Evolutionary conservation across 2,329 filamentous ascomycete genomes (phyloP), one percentile per base, ranked within the genome.

Genomic region (Shiraia sp.): DNA sequence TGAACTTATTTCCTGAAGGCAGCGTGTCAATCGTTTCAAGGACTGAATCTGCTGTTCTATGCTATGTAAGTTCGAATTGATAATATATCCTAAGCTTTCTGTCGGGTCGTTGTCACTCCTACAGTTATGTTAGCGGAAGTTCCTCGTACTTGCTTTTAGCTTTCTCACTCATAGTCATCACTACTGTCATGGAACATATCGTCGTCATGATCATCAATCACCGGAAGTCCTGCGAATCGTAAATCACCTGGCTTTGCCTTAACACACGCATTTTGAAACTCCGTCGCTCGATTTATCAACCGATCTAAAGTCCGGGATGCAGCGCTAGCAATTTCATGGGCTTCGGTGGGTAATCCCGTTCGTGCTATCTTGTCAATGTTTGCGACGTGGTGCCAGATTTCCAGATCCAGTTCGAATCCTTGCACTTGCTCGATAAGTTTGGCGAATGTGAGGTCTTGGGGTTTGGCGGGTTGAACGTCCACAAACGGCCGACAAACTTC

Each of bases 1-100:
- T 10, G 49, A 52, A 3, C 57, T 56, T 2, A 51, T 57, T 15
- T 65, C 61, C 31, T 63, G 61, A 13, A 63, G 32, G 1, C 52
- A 48, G 6, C 55, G 55, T 8, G 59, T 51, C 8, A 65, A 17
- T 7, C 47, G 40, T 38, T 60, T 62, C 10, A 65, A 36, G 1
- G 39, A 53, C 13, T 53, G 47, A 13, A 59, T 55, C 31, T 62
- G 58, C 14, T 55, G 22, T 10, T 48, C 42, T 29, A 62, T 57
- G 28, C 58, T 55, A 6, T 57, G 41, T n/a, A 65, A 49, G 23
- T 47, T 41, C 2, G 42, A 43, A 19, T 54, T 36, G 26, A 65
- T 61, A 6, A 53, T 40, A 29, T 55, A 61, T 2, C 52, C 45
- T 12, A 51, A 34, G 4, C 37, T 40, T 16, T 58, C 56, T 16